Evolutionary conservation across 345 rosid species (phyloP).

Genomic region (Noccaea caerulescens): DNA sequence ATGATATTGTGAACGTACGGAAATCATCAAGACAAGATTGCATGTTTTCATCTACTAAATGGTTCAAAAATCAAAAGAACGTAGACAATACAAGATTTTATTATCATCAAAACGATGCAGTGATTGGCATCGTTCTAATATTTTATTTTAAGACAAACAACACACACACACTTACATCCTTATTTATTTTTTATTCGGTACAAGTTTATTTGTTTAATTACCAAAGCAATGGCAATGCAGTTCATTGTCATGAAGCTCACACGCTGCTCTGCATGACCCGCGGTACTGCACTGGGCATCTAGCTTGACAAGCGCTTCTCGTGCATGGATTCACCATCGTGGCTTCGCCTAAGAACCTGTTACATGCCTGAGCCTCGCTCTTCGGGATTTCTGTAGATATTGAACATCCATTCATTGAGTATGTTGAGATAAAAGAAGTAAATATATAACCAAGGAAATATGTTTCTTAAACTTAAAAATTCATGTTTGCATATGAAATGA

Average conservation of each 20-base stretch:
- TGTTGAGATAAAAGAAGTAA: background rate
- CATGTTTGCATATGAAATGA: background rate
- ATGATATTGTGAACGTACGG: background rate
- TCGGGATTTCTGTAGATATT: background rate
- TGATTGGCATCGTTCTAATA: background rate
- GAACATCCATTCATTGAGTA: background rate
- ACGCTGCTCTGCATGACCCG: too few relatives aligned
- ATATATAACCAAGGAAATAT: background rate
- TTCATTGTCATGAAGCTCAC: background rate
- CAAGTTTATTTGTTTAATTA: background rate
- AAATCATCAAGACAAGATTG: background rate
- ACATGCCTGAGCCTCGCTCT: background rate
- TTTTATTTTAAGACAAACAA: background rate
- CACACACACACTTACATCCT: background rate
- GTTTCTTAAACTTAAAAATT: background rate
- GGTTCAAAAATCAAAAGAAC: background rate
- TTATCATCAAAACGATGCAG: background rate
- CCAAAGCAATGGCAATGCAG: background rate
- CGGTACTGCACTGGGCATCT: background rate
- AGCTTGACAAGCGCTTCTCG: background rate
- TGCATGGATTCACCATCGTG: background rate
- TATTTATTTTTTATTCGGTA: background rate
- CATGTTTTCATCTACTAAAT: slow-evolving; percentile 1
- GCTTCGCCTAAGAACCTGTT: background rate
- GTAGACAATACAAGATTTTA: too few relatives aligned